Evolutionary conservation across 2,329 filamentous ascomycete genomes (phyloP).

Genomic region (Neonectria coccinea): DNA sequence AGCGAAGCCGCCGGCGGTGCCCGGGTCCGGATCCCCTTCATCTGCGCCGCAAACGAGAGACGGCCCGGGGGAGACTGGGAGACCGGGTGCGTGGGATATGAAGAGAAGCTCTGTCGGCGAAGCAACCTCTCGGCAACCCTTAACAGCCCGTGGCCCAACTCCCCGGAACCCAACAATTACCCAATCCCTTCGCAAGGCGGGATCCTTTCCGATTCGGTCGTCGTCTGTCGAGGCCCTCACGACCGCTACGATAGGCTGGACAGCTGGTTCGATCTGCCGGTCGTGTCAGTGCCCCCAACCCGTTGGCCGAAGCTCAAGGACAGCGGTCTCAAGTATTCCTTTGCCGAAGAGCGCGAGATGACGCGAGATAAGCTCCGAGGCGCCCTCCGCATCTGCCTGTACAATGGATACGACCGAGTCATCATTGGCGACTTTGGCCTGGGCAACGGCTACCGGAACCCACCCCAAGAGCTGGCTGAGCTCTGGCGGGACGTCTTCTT

Average conservation of each 20-base stretch:
- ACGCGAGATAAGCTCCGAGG: conserved; percentile 79
- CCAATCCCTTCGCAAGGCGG: conserved; percentile 78
- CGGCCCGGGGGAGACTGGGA: conserved; percentile 86
- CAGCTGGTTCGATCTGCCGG: conserved; percentile 70
- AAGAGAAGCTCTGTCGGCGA: conserved; percentile 78
- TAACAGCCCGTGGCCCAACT: conserved; percentile 67
- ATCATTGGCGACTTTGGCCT: conserved; percentile 75
- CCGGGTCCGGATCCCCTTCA: conserved; percentile 68
- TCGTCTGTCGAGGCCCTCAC: conserved; percentile 78
- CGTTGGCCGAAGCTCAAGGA: conserved; percentile 79
- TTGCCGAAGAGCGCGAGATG: conserved; percentile 76
- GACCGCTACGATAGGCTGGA: conserved; percentile 71
- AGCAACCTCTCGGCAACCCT: conserved; percentile 79
- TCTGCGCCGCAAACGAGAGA: conserved; percentile 82
- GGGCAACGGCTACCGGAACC: conserved; percentile 73
- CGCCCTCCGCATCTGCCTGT: conserved; percentile 76
- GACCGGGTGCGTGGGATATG: conserved; percentile 62
- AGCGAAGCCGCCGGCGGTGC: conserved; percentile 49
- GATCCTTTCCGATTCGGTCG: conserved; percentile 77
- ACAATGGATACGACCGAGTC: conserved; percentile 66
- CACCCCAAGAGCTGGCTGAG: conserved; percentile 72
- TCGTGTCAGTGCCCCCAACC: conserved; percentile 80
- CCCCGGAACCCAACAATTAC: conserved; percentile 66
- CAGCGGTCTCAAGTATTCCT: conserved; percentile 76
- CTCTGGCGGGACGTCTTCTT: conserved; percentile 75